Evolutionary conservation across 139 green algal genomes (phyloP), one percentile per base, ranked within the genome.

Genomic region (Chlorella sp.): DNA sequence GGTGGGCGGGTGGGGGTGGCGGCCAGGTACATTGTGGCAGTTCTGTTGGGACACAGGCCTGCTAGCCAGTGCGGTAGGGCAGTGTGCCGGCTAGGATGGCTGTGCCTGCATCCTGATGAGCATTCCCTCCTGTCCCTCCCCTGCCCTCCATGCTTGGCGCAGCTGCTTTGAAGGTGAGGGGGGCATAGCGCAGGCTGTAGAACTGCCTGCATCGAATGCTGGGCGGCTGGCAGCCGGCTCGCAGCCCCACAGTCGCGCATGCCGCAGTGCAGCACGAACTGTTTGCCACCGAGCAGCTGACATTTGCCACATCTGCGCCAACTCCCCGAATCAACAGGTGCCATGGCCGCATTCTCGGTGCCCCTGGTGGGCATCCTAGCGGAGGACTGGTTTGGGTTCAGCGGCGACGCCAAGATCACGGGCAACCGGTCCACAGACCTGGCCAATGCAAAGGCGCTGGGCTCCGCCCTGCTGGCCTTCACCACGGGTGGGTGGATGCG

Each of bases 331-430:
- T 41, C 20, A 38, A 55, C 69, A 71, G 84, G 80, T 34, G 84
- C 88, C 26, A 87, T 91, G 47, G 84, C 84, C 1, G 89, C 93
- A 0, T 88, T 88, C 55, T 91, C 87, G 0, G 88, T 88, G 1
- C 92, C 92, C 1, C 73, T 95, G 32, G 92, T 95, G 57, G 92
- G 92, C 23, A 68, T 88, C 12, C 60, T 95, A 17, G 89, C 92
- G 2, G 78, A 95, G 86, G 41, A 60, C 39, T 74, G 86, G 76
- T 95, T 94, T 86, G 86, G 90, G 3, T 95, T 94, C 80, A 74
- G 72, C 20, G 92, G 92, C 25, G 80, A 80, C 18, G 63, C 39
- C 64, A 75, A 41, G 30, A 69, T 89, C 26, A 81, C 80, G 2
- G 84, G 85, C 44, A 23, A 89, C 28, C 18, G n/a, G 1, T 17